phyloP scores from a whole-genome alignment of 352 stramenopile genomes.

The Globisporangium radiosum region DNA sequence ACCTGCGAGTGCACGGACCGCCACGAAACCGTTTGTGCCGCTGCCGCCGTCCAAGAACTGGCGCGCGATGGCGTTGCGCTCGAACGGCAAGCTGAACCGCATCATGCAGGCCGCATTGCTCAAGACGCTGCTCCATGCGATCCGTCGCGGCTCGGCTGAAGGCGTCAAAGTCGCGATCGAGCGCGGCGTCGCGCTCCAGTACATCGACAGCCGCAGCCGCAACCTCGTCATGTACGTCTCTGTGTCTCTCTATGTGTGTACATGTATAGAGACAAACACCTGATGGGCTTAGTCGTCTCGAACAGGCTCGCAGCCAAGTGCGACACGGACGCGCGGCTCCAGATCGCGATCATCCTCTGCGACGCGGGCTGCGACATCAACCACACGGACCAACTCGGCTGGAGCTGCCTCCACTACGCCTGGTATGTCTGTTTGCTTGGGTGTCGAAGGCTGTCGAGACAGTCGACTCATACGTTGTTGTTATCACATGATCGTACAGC shows the following conservation, averaged over 20 bases:
- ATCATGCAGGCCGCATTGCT: slow-evolving; percentile 79
- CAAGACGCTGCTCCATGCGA: slow-evolving; percentile 79
- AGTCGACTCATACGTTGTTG: too few relatives aligned
- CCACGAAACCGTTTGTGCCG: slow-evolving; percentile 35
- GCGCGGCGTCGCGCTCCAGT: slow-evolving; percentile 65
- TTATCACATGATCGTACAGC: slow-evolving; percentile 19
- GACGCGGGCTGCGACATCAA: slow-evolving; percentile 84
- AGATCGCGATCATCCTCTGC: slow-evolving; percentile 78
- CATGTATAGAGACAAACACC: too few relatives aligned
- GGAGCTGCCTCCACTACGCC: slow-evolving; percentile 83
- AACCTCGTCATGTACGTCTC: slow-evolving; percentile 74
- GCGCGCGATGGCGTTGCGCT: slow-evolving; percentile 41
- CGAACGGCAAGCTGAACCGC: slow-evolving; percentile 60
- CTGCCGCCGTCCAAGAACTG: slow-evolving; percentile 37
- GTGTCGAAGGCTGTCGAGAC: too few relatives aligned
- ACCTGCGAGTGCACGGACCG: slow-evolving; percentile 7
- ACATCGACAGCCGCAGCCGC: slow-evolving; percentile 66
- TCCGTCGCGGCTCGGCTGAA: slow-evolving; percentile 70
- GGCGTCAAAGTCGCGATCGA: slow-evolving; percentile 83
- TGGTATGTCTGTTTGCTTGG: slow-evolving; percentile 35
- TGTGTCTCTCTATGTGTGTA: background rate
- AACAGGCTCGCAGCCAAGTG: slow-evolving; percentile 66
- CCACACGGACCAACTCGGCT: slow-evolving; percentile 75
- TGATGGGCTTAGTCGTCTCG: too few relatives aligned
- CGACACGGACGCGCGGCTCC: slow-evolving; percentile 72